Conservation (phyloP, 1,284 basidiomycete species). For the Cutaneotrichosporon dermatis region DNA sequence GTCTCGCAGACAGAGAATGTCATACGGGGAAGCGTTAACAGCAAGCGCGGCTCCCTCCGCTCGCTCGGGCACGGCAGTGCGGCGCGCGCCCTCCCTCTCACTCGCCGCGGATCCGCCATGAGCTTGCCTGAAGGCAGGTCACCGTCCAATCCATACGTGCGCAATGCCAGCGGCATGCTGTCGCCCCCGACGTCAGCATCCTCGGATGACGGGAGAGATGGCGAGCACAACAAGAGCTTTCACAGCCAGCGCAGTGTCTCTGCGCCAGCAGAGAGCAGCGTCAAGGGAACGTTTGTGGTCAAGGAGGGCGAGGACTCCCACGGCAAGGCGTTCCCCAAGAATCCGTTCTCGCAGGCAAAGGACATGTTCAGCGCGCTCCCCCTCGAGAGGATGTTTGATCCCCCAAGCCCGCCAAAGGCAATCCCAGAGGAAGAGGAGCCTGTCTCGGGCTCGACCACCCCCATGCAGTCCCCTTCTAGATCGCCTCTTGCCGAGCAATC, state of each 20-base stretch:
- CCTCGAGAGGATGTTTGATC: conserved; percentile 86
- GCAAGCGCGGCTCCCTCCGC: conserved; percentile 40
- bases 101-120: conserved; percentile 12
- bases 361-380: conserved; percentile 78
- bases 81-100: conserved; percentile 29
- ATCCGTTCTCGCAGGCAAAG: conserved; percentile 51
- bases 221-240: background rate
- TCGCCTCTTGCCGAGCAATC: background rate
- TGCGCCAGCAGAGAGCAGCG: conserved; percentile 5
- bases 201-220: conserved; percentile 4
- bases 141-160: conserved; percentile 15
- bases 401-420: conserved; percentile 33
- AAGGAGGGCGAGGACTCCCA: conserved; percentile 65
- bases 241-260: conserved; percentile 2
- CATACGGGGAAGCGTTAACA: conserved; percentile 21
- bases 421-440: background rate
- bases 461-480: background rate
- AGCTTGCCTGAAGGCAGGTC: conserved; percentile 9
- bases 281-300: conserved; percentile 69
- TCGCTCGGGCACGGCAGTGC: conserved; percentile 33
- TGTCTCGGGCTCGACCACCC: background rate
- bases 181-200: conserved; percentile 14
- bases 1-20: background rate
- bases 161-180: conserved; percentile 17
- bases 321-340: conserved; percentile 38